These are phyloP conservation scores for Gillenia trifoliata DNA, from an alignment of 306 rosid genomes.

Conservation along the genomic window DNA sequence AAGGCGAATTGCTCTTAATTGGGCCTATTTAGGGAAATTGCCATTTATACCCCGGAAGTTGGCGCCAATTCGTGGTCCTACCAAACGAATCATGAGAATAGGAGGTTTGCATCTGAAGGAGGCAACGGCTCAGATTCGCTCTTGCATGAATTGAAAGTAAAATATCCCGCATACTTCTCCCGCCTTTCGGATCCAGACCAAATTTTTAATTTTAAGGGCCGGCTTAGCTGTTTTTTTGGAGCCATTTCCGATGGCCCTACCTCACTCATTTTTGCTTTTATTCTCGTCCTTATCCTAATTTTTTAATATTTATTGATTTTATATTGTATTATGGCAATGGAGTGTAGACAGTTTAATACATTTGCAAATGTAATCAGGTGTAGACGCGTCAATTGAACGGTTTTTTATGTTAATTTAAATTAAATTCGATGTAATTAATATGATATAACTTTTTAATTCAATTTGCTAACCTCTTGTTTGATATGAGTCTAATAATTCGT, in stretches of 20 bases:
- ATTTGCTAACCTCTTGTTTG: too few species aligned
- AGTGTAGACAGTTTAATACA: too few species aligned
- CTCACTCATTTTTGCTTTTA: constrained; percentile 23
- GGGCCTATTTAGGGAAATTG: neutral
- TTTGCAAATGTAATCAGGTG: too few species aligned
- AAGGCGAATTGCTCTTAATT: neutral
- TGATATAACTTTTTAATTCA: too few species aligned
- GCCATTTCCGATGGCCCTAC: constrained; percentile 25
- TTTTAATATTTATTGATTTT: neutral
- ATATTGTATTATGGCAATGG: too few species aligned
- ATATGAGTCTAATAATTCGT: too few species aligned
- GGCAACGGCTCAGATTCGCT: constrained; percentile 12
- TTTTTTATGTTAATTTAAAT: too few species aligned
- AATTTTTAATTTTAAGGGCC: constrained; percentile 12
- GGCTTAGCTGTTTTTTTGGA: constrained; percentile 41
- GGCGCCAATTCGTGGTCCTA: neutral
- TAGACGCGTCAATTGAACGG: too few species aligned
- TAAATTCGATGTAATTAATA: too few species aligned
- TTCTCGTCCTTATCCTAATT: neutral
- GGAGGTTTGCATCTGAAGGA: neutral
- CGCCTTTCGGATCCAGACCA: neutral
- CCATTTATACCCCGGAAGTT: neutral
- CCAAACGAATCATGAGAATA: neutral
- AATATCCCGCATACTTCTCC: constrained; percentile 14
- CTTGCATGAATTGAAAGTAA: neutral